Percentiles rank a stretch among this genome's conserved stretches.
Conservation (phyloP, 768 basidiomycete species). For the Lentinus brumalis region DNA sequence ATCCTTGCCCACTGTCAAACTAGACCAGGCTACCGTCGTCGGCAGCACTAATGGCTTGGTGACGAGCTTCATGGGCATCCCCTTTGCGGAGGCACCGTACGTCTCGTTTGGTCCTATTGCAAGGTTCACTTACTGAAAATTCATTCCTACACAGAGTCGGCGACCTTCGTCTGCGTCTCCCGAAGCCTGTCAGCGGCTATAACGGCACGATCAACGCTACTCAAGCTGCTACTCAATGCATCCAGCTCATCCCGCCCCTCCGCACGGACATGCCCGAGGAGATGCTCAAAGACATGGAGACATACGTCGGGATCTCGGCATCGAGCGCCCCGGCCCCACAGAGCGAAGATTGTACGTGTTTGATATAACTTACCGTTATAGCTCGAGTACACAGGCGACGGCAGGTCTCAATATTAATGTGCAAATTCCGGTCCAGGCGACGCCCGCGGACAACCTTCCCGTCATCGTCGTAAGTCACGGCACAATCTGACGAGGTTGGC, state of each 20-base stretch:
- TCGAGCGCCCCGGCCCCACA: constrained; percentile 18
- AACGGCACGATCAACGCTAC: constrained; percentile 5
- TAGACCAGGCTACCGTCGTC: constrained; percentile 1
- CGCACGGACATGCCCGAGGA: not conserved
- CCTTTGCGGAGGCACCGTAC: constrained; percentile 9
- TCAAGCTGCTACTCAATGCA: not conserved
- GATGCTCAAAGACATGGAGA: not conserved
- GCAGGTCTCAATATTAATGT: constrained; percentile 53
- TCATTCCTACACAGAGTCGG: constrained; percentile 13
- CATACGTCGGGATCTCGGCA: constrained; percentile 21
- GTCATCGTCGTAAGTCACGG: constrained; percentile 49
- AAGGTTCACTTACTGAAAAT: no score
- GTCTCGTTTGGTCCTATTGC: not conserved
- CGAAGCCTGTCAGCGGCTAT: not conserved
- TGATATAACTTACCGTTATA: not conserved
- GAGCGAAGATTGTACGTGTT: constrained; percentile 5
- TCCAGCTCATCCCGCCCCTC: constrained; percentile 5
- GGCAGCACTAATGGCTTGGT: not conserved
- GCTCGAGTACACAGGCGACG: not conserved
- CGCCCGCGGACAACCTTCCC: constrained; percentile 45
- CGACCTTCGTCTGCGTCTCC: constrained; percentile 13
- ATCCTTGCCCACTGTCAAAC: not conserved
- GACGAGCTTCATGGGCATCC: constrained; percentile 5
- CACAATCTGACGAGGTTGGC: no score
- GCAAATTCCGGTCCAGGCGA: constrained; percentile 25